Conservation (phyloP, 805 yeast genomes). For the Candida parachauliodes region DNA sequence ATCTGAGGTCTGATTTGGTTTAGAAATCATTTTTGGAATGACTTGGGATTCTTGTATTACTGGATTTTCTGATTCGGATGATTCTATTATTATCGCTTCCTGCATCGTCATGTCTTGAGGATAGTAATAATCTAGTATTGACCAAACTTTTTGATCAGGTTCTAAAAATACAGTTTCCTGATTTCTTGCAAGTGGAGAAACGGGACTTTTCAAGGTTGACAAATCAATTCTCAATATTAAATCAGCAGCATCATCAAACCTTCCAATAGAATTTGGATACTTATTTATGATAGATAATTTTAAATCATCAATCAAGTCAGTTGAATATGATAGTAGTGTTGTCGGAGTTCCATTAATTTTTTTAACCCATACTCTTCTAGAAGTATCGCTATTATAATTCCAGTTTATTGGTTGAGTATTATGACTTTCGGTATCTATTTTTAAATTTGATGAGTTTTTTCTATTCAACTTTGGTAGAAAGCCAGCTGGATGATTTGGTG, state of each 20-base stretch:
- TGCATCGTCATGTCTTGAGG: constrained; percentile 67
- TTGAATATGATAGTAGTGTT: constrained; percentile 55
- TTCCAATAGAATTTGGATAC: constrained; percentile 64
- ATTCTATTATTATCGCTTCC: constrained; percentile 63
- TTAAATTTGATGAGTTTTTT: constrained; percentile 11
- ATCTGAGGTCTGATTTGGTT: constrained; percentile 12
- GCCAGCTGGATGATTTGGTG: constrained; percentile 5
- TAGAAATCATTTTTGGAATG: not conserved
- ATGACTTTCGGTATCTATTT: constrained; percentile 6
- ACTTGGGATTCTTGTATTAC: not conserved
- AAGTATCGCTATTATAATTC: not conserved
- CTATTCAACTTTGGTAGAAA: constrained; percentile 7
- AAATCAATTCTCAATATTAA: constrained; percentile 34
- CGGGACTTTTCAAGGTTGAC: constrained; percentile 3
- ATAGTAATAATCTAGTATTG: constrained; percentile 52
- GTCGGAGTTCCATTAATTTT: constrained; percentile 59
- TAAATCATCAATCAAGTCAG: constrained; percentile 78
- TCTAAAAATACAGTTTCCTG: constrained; percentile 29
- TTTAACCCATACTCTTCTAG: constrained; percentile 53
- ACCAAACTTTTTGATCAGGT: constrained; percentile 63
- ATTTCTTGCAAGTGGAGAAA: constrained; percentile 6
- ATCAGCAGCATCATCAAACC: constrained; percentile 68
- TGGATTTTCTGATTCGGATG: constrained; percentile 8
- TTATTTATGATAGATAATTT: constrained; percentile 61
- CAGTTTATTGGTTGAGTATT: not conserved